Base-by-base conservation (phyloP, 306 rosid genomes). In the Malus sieversii region DNA sequence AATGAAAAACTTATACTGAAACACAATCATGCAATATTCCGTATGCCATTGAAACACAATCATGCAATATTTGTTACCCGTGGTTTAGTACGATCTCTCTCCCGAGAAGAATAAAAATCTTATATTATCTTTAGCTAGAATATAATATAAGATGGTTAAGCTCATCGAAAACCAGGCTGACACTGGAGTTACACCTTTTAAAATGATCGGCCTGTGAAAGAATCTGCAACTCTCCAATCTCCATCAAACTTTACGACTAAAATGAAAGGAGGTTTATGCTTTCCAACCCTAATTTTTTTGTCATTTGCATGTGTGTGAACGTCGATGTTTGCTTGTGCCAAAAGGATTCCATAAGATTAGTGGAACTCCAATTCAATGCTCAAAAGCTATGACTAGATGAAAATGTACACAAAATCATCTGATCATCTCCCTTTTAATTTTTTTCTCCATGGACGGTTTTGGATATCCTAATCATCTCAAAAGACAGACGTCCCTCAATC, bases 261-360 rank as follows among this genome's bases (percentile, higher is more conserved):
- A 70, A 78, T 45, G 64, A 53, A 61, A 70, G 68, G 25, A 30
- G 66, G 27, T 18, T 52, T 32, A 51, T 75, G 75, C 75, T 29
- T 60, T 79, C 70, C 80, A 79, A 22, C 81, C 45, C 73, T 27
- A 4, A 19, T 52, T 6, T 58, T 58, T 76, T 57, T 52, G 48
- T 65, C 61, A 73, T 58, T 27, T 71, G 65, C 27, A 18, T 33
- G 46, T 59, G 40, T 40, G 51, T 8, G 62, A 64, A 20, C 13
- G 22, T 2, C 62, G 29, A 53, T 70, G 61, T 79, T 62, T 85
- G 40, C 82, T 81, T 81, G 86, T 57, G 59, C 70, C 70, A 71
- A 66, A 83, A 87, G 87, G 86, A 87, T 85, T 81, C 88, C 81
- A 69, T 2, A 27, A 65, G 16, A 48, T 5, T 32, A 71, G 85